Conservation (phyloP, 108 stramenopile species). For the Skeletonema marinoi region DNA sequence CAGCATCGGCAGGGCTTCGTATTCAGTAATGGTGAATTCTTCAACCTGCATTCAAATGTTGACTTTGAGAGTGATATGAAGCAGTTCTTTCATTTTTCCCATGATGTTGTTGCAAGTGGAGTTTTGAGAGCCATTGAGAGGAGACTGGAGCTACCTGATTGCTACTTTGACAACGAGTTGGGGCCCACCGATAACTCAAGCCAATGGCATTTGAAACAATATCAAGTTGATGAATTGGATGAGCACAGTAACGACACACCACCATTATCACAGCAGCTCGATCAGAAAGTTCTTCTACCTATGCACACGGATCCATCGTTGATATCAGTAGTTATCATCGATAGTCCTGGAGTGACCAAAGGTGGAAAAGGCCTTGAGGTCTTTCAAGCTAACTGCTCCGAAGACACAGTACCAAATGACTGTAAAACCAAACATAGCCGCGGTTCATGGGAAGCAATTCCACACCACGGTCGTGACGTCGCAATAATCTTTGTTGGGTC, state of each 20-base stretch:
- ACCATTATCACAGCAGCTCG: neutral
- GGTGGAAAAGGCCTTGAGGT: slow-evolving; percentile 69
- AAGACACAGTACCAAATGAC: neutral
- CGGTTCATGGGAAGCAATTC: slow-evolving; percentile 56
- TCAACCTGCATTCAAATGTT: slow-evolving; percentile 1
- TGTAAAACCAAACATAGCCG: neutral
- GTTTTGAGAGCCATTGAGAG: slow-evolving; percentile 63
- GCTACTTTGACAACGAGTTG: slow-evolving; percentile 62
- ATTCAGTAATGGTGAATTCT: slow-evolving; percentile 68
- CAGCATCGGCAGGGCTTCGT: slow-evolving; percentile 76
- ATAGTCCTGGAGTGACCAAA: slow-evolving; percentile 37
- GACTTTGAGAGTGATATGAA: slow-evolving; percentile 27
- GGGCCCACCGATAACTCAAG: slow-evolving; percentile 64
- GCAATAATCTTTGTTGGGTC: slow-evolving; percentile 80
- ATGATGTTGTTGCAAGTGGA: slow-evolving; percentile 53
- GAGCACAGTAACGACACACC: neutral
- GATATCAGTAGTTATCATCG: slow-evolving; percentile 77
- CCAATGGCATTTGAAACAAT: slow-evolving; percentile 89
- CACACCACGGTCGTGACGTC: slow-evolving; percentile 68
- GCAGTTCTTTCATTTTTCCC: slow-evolving; percentile 47
- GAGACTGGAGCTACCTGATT: slow-evolving; percentile 39
- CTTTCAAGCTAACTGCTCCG: neutral
- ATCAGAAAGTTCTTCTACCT: slow-evolving; percentile 49
- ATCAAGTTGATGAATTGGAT: slow-evolving; percentile 26
- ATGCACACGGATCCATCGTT: slow-evolving; percentile 88